Base-by-base conservation (phyloP, 345 rosid genomes). In the Pistacia atlantica region DNA sequence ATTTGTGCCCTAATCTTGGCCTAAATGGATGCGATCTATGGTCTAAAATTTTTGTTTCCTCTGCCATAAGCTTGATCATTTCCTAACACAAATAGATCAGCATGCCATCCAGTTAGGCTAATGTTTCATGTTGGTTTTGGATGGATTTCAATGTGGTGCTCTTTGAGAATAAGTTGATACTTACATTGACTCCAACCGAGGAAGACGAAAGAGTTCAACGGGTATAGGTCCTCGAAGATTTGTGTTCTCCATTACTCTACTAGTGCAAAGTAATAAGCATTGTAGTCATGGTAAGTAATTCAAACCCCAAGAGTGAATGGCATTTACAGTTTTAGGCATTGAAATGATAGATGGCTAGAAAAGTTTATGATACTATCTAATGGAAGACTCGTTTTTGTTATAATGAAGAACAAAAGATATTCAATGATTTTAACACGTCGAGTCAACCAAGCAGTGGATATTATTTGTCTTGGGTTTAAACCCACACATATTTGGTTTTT, bases 161-260 rank as follows among this genome's bases (percentile, higher is more conserved):
- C 8, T 35, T 1, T 11, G 37, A 72, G 63, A 61, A 49, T 17
- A 28, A 37, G 60, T 14, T 28, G 68, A 49, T 25, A 83, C 98
- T 85, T 72, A 95, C 99, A 90, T 89, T 2, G 89, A 90, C 82
- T 90, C 88, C 75, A 95, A 80, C 37, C 69, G 52, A 61, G 72
- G 6, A 69, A 90, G 87, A 81, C 83, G 79, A 83, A 93, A 95
- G 57, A 92, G 70, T 4, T 20, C 8, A 42, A 16, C 4, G 12
- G 99, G 99, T 74, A 93, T 70, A 52, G 49, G 16, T 55, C 96
- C 98, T 63, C 10, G 33, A 46, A 95, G 80, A 35, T 61, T 55
- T n/a, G 87, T 86, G 46, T 12, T 10, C 77, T 93, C 91, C 94
- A 95, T 80, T 73, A 78, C 77, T 83, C 99, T 93, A 90, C 69